Percentiles rank a stretch among this genome's conserved stretches.
Conservation (phyloP, 2,329 filamentous ascomycete species). For the Moelleriella libera region DNA sequence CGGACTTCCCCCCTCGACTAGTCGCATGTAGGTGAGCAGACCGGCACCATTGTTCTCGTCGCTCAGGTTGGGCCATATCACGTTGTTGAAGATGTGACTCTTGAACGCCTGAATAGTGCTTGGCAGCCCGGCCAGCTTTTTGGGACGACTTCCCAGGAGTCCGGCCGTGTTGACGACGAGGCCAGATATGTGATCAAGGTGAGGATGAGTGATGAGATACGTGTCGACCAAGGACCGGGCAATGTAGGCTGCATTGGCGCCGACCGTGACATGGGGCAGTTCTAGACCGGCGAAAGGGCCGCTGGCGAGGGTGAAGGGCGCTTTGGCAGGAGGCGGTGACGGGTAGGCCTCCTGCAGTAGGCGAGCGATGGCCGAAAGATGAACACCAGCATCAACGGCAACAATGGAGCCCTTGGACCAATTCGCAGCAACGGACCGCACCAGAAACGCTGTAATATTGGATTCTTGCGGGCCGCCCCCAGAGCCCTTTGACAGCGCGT, state of each 20-base stretch:
- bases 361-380: slow-evolving; percentile 71
- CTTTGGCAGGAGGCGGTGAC: slow-evolving; percentile 11
- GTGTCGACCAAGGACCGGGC: slow-evolving; percentile 70
- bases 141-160: slow-evolving; percentile 66
- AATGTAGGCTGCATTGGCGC: slow-evolving; percentile 70
- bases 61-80: slow-evolving; percentile 94
- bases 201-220: slow-evolving; percentile 91
- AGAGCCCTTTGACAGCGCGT: slow-evolving; percentile 48
- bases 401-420: slow-evolving; percentile 77
- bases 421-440: slow-evolving; percentile 62
- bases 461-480: slow-evolving; percentile 84
- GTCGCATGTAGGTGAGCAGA: slow-evolving; percentile 75
- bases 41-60: slow-evolving; percentile 94
- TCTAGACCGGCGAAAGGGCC: slow-evolving; percentile 74
- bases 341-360: slow-evolving; percentile 51
- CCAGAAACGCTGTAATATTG: slow-evolving; percentile 78
- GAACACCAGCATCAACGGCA: slow-evolving; percentile 87
- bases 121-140: slow-evolving; percentile 73
- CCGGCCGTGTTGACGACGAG: slow-evolving; percentile 90
- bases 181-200: slow-evolving; percentile 84
- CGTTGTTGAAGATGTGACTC: slow-evolving; percentile 89
- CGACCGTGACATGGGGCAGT: slow-evolving; percentile 49
- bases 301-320: slow-evolving; percentile 39
- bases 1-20: slow-evolving; percentile 79
- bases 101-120: slow-evolving; percentile 89